Evolutionary conservation across 73 alveolate species (phyloP).

Genomic region (Durusdinium trenchii): DNA sequence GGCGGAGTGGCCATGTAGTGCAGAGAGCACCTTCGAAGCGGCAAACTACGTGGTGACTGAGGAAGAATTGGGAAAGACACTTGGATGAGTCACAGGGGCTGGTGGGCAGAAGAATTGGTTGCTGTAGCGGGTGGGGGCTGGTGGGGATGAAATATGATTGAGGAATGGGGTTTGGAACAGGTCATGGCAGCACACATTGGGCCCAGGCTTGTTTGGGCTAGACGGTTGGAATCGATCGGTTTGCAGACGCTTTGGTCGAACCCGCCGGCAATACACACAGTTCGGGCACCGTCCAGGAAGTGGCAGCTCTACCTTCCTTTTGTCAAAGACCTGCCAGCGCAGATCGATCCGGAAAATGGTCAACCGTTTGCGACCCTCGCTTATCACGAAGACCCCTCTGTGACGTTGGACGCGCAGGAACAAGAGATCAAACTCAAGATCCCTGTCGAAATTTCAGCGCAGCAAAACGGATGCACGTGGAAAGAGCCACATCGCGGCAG

Average conservation of each 20-base stretch:
- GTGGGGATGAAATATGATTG: not conserved
- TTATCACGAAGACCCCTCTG: not conserved
- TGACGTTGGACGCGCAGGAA: not conserved
- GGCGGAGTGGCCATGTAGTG: constrained; percentile 45
- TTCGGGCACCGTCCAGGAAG: not conserved
- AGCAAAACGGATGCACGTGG: not conserved
- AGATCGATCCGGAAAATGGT: not conserved
- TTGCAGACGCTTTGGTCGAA: not conserved
- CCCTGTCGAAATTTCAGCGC: not conserved
- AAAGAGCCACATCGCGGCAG: not conserved
- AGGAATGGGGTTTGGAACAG: not conserved
- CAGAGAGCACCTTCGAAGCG: constrained; percentile 37
- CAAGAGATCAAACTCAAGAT: not conserved
- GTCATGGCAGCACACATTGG: too few relatives aligned
- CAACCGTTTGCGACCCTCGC: not conserved
- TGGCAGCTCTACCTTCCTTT: not conserved
- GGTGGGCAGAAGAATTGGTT: not conserved
- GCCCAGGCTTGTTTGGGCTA: not conserved
- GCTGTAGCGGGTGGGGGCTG: not conserved
- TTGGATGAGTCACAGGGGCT: not conserved
- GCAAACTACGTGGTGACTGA: constrained; percentile 27
- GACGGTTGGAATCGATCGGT: not conserved
- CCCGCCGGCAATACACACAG: not conserved
- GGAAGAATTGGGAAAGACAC: not conserved
- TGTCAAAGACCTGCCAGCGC: not conserved